These are phyloP conservation scores for Cladosporium cucumerinum DNA, from an alignment of 2,329 filamentous ascomycete species.

Conservation along the genomic window DNA sequence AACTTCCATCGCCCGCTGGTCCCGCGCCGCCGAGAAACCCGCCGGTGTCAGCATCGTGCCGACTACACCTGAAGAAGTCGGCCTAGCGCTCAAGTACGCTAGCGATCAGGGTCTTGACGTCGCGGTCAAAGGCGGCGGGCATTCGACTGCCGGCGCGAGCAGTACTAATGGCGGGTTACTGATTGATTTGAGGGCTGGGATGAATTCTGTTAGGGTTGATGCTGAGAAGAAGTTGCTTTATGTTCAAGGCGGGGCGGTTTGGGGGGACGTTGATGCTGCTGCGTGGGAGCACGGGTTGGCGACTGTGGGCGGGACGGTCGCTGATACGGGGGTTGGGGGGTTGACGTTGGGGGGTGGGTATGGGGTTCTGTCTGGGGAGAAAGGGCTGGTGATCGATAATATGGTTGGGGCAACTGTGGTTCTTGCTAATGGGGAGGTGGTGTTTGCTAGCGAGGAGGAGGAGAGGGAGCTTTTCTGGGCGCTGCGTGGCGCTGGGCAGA, in stretches of 20 bases:
- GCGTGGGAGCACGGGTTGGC: conserved; percentile 52
- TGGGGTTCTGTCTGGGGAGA: conserved; percentile 48
- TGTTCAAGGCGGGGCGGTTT: conserved; percentile 26
- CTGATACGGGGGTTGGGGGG: conserved; percentile 61
- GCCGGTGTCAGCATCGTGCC: conserved; percentile 46
- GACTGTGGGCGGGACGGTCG: conserved; percentile 60
- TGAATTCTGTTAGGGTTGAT: conserved; percentile 52
- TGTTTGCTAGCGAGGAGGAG: conserved; percentile 41
- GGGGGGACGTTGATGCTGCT: conserved; percentile 43
- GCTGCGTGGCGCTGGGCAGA: conserved; percentile 44
- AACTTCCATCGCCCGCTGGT: conserved; percentile 26
- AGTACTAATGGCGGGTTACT: conserved; percentile 53
- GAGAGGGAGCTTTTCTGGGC: conserved; percentile 52
- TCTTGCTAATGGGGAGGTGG: conserved; percentile 40
- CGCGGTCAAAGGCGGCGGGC: conserved; percentile 55
- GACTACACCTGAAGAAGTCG: conserved; percentile 40
- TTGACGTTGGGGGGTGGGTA: conserved; percentile 23
- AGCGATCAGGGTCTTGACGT: conserved; percentile 46
- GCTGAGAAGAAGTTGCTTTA: conserved; percentile 32
- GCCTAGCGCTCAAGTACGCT: conserved; percentile 45
- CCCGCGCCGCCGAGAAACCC: conserved; percentile 27
- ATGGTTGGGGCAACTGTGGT: conserved; percentile 42
- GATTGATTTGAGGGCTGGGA: conserved; percentile 50
- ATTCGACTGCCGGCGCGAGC: conserved; percentile 52
- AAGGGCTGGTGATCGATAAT: conserved; percentile 55